phyloP scores from a whole-genome alignment of 331 rosid species.

The Malus hybrid region DNA sequence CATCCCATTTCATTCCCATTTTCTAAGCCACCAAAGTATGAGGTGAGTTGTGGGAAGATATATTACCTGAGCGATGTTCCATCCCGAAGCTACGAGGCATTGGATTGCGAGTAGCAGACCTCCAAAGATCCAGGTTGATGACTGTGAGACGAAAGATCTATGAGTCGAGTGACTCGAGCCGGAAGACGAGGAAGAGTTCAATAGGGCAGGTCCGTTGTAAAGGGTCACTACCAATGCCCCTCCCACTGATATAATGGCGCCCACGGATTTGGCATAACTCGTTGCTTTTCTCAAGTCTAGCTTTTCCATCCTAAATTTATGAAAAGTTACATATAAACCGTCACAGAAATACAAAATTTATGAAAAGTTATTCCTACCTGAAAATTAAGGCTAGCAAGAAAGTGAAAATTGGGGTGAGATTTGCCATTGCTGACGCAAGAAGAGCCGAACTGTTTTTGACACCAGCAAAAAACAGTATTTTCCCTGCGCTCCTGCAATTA shows the following conservation, averaged over 20 bases:
- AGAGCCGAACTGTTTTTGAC: constrained; percentile 7
- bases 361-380: neutral
- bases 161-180: neutral
- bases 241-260: constrained; percentile 22
- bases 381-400: constrained; percentile 7
- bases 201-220: constrained; percentile 24
- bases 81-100: constrained; percentile 13
- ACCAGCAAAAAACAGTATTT: constrained; percentile 6
- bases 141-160: neutral
- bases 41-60: neutral
- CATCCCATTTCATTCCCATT: neutral
- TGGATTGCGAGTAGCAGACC: constrained; percentile 21
- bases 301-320: constrained; percentile 25
- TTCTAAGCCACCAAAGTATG: neutral
- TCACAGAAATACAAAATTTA: no score
- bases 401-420: constrained; percentile 12
- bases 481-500: constrained; percentile 10
- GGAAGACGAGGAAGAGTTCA: neutral
- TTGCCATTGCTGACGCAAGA: constrained; percentile 9
- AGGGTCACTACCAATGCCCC: constrained; percentile 33
- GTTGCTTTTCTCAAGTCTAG: constrained; percentile 12
- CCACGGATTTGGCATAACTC: constrained; percentile 28
- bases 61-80: constrained; percentile 31
- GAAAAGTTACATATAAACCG: no score
- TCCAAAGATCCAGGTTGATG: constrained; percentile 25